Conservation (phyloP, 257 asterid genomes). For the Fraxinus americana region DNA sequence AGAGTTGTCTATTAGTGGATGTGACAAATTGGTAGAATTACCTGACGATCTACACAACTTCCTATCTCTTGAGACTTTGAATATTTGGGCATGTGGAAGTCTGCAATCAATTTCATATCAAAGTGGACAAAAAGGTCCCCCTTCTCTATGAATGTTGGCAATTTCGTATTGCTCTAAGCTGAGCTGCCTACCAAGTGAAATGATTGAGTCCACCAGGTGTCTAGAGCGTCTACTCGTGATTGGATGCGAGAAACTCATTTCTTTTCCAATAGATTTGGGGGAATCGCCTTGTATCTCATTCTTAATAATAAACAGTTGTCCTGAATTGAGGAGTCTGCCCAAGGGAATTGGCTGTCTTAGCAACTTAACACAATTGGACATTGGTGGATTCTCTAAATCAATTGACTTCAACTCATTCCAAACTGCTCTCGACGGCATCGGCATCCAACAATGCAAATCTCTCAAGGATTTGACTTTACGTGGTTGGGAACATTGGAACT, state of each 20-base stretch:
- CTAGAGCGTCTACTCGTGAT: no score
- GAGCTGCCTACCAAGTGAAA: conserved; percentile 21
- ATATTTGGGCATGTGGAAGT: no score
- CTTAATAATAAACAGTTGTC: background rate
- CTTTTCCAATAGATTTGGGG: background rate
- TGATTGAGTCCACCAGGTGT: no score
- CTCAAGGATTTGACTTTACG: background rate
- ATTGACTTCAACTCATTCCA: background rate
- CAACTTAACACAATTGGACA: background rate
- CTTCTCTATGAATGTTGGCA: background rate
- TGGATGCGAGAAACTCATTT: background rate
- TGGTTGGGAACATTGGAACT: conserved; percentile 3
- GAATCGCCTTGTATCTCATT: background rate
- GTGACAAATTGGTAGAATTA: background rate
- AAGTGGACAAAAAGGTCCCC: background rate
- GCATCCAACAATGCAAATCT: background rate
- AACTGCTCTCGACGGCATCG: background rate
- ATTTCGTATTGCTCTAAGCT: background rate
- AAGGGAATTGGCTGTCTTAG: background rate
- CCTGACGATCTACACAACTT: no score
- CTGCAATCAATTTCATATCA: conserved; percentile 5
- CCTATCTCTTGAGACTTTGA: no score
- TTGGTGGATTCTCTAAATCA: conserved; percentile 15
- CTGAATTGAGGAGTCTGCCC: conserved; percentile 1
- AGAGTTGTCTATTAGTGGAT: background rate